Percentiles rank a stretch among this genome's conserved stretches.
phyloP scores from a whole-genome alignment of 768 basidiomycete genomes.

The Pholiota conissans region DNA sequence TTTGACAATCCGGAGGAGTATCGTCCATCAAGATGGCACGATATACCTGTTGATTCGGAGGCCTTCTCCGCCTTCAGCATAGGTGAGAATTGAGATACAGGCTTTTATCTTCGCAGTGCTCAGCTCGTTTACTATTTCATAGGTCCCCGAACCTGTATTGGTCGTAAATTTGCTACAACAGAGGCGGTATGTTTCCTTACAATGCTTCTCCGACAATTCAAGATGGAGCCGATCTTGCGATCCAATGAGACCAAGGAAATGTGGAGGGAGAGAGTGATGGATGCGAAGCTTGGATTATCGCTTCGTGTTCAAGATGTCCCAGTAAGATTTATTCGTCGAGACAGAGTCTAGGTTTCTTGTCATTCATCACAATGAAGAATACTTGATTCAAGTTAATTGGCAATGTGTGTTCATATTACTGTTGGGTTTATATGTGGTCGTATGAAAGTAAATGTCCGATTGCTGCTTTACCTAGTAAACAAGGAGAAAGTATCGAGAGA shows the following conservation, averaged over 20 bases:
- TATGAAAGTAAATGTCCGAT: too few species aligned
- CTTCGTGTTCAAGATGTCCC: conserved; percentile 34
- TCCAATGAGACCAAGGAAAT: conserved; percentile 36
- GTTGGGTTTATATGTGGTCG: too few species aligned
- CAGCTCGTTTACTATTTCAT: not conserved
- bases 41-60: conserved; percentile 40
- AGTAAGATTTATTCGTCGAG: conserved; percentile 30
- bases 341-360: too few species aligned
- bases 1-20: conserved; percentile 46
- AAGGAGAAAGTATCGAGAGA: too few species aligned
- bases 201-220: conserved; percentile 52
- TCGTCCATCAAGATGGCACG: conserved; percentile 53
- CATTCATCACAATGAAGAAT: too few species aligned
- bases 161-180: conserved; percentile 52
- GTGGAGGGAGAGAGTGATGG: conserved; percentile 38
- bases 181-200: conserved; percentile 56
- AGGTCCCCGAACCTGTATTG: conserved; percentile 55
- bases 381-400: too few species aligned
- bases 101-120: too few species aligned
- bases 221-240: conserved; percentile 42
- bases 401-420: too few species aligned
- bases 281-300: conserved; percentile 34
- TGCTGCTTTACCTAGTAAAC: too few species aligned
- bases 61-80: conserved; percentile 48
- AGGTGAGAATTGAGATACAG: too few species aligned